phyloP scores from a whole-genome alignment of 139 green algal species.

The Chlamydomonas sp. region DNA sequence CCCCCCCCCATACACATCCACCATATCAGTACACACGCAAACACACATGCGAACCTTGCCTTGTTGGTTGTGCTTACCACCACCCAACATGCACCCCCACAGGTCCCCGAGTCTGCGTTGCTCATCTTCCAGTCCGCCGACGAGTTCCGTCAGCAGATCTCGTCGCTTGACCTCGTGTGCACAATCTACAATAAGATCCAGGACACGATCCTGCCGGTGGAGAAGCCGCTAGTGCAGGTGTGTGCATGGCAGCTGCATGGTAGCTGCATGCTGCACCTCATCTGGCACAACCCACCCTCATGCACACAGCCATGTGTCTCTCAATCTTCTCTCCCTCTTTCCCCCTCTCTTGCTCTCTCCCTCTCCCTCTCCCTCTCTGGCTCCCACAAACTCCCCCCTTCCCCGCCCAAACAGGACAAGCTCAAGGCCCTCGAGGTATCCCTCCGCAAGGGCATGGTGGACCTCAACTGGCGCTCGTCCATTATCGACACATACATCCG shows the following conservation, averaged over 20 bases:
- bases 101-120: conserved; percentile 1
- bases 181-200: conserved; percentile 76
- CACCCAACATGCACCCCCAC: too few relatives aligned
- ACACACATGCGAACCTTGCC: background rate
- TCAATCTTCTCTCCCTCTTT: too few relatives aligned
- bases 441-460: conserved; percentile 50
- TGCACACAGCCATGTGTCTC: too few relatives aligned
- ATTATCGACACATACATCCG: conserved; percentile 72
- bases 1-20: too few relatives aligned
- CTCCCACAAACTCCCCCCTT: too few relatives aligned
- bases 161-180: conserved; percentile 72
- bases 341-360: too few relatives aligned
- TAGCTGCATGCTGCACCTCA: too few relatives aligned
- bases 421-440: conserved; percentile 55
- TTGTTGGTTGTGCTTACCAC: too few relatives aligned
- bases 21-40: conserved; percentile 1
- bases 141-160: conserved; percentile 56
- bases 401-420: too few relatives aligned
- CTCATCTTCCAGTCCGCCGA: conserved; percentile 7
- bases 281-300: too few relatives aligned
- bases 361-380: too few relatives aligned
- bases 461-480: conserved; percentile 12
- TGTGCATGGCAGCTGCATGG: too few relatives aligned
- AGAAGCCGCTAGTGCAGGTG: conserved; percentile 73
- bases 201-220: conserved; percentile 62